Evolutionary conservation across 495 filamentous ascomycete species (phyloP), one percentile per base, ranked within the genome.

Genomic region (Chaetomium cochliodes): DNA sequence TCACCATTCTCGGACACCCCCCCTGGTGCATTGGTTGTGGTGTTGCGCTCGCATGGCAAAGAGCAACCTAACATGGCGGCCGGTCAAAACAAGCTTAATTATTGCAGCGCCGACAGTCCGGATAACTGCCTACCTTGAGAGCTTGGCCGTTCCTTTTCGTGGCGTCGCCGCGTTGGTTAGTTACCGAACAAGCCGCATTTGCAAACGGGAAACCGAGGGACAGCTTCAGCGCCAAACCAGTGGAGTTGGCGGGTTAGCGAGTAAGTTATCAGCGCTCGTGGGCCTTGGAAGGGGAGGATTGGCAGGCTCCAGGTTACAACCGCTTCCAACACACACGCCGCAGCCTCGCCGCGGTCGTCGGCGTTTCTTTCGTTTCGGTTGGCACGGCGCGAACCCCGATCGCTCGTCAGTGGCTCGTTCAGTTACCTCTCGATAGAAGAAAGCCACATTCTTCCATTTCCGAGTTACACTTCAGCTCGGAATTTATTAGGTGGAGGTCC

Each of bases 301-400:
- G 41, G 41, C 2, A 15, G n/a, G 13, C 9, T 41, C 39, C 39
- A 41, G 41, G 41, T 18, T 18, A 3, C 16, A 18, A 15, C 39
- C 41, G 41, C 47, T 22, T 42, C 28, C 28, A 30, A 30, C 28
- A 30, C 28, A 30, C 28, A 30, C n/a, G n/a, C n/a, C n/a, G n/a
- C n/a, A n/a, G n/a, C 33, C 9, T 37, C 33, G 67, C 69, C 71
- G 65, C 71, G 71, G 49, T 58, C 47, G 69, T 73, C 69, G 65
- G 69, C 67, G 71, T 69, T 68, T 57, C 12, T 46, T 47, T 42
- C 33, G 33, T 37, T 37, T 37, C 33, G 33, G 33, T 37, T 37
- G 33, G 33, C 9, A 37, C 33, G 33, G 33, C 33, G 33, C 11
- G 33, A 7, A 12, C 33, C 1, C 33, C 33, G 33, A 12, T 11